These are phyloP conservation scores for Syncephalastrum monosporum DNA, from an alignment of 371 early-diverging fungal genomes.

Conservation along the genomic window DNA sequence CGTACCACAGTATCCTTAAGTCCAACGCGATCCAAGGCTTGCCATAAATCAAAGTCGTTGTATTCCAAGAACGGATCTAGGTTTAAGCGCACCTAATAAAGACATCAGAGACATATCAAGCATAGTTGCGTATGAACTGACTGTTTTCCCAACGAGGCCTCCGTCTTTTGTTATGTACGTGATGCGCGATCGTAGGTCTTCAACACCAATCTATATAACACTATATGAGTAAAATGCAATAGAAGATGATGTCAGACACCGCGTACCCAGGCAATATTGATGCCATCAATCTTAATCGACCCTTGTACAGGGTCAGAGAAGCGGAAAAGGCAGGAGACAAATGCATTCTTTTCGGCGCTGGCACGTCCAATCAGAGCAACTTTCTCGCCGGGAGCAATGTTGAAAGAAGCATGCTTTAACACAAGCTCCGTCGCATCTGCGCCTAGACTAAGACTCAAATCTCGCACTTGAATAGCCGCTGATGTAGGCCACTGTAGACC, in stretches of 20 bases:
- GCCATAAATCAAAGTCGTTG: conserved; percentile 82
- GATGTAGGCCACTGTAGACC: conserved; percentile 71
- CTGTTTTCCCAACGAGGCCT: conserved; percentile 11
- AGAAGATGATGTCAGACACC: too few species aligned
- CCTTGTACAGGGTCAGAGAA: conserved; percentile 74
- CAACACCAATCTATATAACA: conserved; percentile 53
- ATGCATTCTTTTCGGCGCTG: conserved; percentile 73
- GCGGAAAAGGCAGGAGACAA: conserved; percentile 73
- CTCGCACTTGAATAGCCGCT: conserved; percentile 65
- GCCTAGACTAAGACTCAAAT: conserved; percentile 56
- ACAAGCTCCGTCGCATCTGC: conserved; percentile 55
- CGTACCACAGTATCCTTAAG: conserved; percentile 44
- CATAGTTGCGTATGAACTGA: not conserved
- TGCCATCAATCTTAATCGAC: conserved; percentile 70
- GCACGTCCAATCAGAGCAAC: conserved; percentile 76
- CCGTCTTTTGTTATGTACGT: conserved; percentile 88
- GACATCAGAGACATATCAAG: not conserved
- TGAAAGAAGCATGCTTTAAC: conserved; percentile 57
- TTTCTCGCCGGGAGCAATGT: conserved; percentile 60
- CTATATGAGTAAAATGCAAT: too few species aligned
- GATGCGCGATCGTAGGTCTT: conserved; percentile 67
- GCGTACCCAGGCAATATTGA: conserved; percentile 65
- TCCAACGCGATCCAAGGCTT: conserved; percentile 67
- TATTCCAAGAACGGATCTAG: conserved; percentile 81
- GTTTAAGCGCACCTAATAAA: conserved; percentile 60